Evolutionary conservation across 306 rosid species (phyloP).

Genomic region (Nissolia schottii): DNA sequence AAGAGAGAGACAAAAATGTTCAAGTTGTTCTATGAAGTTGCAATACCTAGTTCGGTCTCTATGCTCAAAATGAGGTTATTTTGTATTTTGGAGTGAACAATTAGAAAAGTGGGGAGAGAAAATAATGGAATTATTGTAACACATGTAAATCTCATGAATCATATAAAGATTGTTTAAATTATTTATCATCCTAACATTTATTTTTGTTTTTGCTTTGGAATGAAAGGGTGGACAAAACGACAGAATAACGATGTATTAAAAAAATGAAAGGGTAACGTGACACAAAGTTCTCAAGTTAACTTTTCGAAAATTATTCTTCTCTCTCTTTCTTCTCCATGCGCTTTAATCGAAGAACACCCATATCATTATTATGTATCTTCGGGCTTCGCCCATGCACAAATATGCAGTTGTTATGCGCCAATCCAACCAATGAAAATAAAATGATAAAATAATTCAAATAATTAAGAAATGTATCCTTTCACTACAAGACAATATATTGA

Average conservation of each 20-base stretch:
- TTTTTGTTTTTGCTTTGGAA: not conserved
- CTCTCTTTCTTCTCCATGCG: not conserved
- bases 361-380: not conserved
- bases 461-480: conserved; percentile 11
- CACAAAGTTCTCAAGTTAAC: not conserved
- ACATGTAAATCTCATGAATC: too few species aligned
- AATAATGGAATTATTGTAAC: too few species aligned
- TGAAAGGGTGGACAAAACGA: not conserved
- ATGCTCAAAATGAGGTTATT: too few species aligned
- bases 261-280: not conserved
- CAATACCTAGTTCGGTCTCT: too few species aligned
- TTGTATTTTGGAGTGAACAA: too few species aligned
- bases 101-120: too few species aligned
- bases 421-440: not conserved
- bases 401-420: not conserved
- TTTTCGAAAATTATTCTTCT: not conserved
- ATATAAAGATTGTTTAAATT: too few species aligned
- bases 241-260: too few species aligned
- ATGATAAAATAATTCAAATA: not conserved
- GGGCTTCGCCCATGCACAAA: conserved; percentile 4
- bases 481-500: conserved; percentile 37
- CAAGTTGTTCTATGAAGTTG: too few species aligned
- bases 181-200: too few species aligned
- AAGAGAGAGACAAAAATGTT: too few species aligned
- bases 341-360: not conserved